These are phyloP conservation scores for Punctularia strigosozonata DNA, from an alignment of 768 basidiomycete genomes.

Conservation along the genomic window DNA sequence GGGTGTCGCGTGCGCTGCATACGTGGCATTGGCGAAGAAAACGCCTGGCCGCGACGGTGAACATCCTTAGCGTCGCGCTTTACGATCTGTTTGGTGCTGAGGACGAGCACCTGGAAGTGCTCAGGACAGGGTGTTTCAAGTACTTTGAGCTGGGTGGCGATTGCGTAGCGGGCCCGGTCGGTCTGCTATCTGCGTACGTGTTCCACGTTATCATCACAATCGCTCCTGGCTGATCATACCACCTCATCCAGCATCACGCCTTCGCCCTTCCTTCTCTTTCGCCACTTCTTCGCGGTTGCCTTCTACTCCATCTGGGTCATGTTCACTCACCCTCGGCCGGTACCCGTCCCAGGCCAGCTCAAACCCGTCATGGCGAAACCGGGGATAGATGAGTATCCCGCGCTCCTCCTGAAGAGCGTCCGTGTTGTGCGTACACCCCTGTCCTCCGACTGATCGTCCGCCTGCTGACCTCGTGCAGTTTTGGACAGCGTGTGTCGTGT, in stretches of 20 bases:
- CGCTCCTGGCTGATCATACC: background rate
- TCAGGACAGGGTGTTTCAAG: slow-evolving; percentile 86
- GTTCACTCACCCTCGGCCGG: slow-evolving; percentile 50
- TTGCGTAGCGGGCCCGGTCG: slow-evolving; percentile 80
- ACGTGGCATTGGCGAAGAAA: slow-evolving; percentile 86
- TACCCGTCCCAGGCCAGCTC: slow-evolving; percentile 18
- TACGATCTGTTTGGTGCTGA: slow-evolving; percentile 94
- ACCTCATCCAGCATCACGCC: slow-evolving; percentile 49
- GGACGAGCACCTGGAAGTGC: slow-evolving; percentile 47
- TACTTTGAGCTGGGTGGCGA: slow-evolving; percentile 94
- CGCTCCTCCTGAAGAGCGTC: slow-evolving; percentile 44
- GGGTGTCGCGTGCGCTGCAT: slow-evolving; percentile 39
- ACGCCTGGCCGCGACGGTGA: slow-evolving; percentile 72
- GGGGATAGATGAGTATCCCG: slow-evolving; percentile 54
- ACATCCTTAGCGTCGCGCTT: slow-evolving; percentile 85
- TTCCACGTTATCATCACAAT: background rate
- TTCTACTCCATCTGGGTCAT: slow-evolving; percentile 89
- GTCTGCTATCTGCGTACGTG: slow-evolving; percentile 75
- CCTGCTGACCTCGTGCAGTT: slow-evolving; percentile 34
- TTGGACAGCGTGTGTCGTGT: slow-evolving; percentile 84
- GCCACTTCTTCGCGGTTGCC: slow-evolving; percentile 93
- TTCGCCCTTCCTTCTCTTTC: slow-evolving; percentile 68
- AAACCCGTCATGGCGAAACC: slow-evolving; percentile 32
- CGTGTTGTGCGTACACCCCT: slow-evolving; percentile 47
- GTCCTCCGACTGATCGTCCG: background rate